These are phyloP conservation scores for Coprinopsis sp. DNA, from an alignment of 768 basidiomycete genomes.

Conservation along the genomic window DNA sequence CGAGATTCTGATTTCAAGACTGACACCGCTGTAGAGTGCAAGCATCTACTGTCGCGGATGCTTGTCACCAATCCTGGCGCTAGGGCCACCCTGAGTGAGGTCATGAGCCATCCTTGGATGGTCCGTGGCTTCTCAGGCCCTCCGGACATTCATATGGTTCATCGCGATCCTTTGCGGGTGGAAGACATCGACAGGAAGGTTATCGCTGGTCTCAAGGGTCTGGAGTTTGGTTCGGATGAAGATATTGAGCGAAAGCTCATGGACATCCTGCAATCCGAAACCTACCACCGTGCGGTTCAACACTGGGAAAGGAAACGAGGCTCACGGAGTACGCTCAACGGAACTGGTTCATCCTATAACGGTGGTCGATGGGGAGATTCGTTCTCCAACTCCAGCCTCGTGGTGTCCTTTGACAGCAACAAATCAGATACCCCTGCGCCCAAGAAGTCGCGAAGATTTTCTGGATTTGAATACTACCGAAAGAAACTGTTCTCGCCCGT, in stretches of 20 bases:
- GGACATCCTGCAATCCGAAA: constrained; percentile 71
- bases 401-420: constrained; percentile 55
- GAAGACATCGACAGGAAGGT: constrained; percentile 88
- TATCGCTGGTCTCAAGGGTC: constrained; percentile 88
- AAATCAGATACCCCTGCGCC: constrained; percentile 41
- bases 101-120: constrained; percentile 91
- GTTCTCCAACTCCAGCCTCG: constrained; percentile 65
- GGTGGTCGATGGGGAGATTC: constrained; percentile 48
- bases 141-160: constrained; percentile 80
- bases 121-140: constrained; percentile 76
- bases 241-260: constrained; percentile 76
- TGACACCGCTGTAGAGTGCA: constrained; percentile 66
- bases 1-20: background rate
- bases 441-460: constrained; percentile 82
- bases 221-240: constrained; percentile 89
- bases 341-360: constrained; percentile 32
- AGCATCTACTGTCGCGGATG: constrained; percentile 89
- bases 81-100: constrained; percentile 80
- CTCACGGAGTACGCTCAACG: constrained; percentile 27
- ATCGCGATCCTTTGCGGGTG: constrained; percentile 81
- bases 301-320: constrained; percentile 73
- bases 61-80: constrained; percentile 88
- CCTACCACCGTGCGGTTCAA: constrained; percentile 67
- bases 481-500: constrained; percentile 79
- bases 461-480: constrained; percentile 91